Evolutionary conservation across 306 rosid species (phyloP), one percentile per base, ranked within the genome.

Genomic region (Rosa chinensis): DNA sequence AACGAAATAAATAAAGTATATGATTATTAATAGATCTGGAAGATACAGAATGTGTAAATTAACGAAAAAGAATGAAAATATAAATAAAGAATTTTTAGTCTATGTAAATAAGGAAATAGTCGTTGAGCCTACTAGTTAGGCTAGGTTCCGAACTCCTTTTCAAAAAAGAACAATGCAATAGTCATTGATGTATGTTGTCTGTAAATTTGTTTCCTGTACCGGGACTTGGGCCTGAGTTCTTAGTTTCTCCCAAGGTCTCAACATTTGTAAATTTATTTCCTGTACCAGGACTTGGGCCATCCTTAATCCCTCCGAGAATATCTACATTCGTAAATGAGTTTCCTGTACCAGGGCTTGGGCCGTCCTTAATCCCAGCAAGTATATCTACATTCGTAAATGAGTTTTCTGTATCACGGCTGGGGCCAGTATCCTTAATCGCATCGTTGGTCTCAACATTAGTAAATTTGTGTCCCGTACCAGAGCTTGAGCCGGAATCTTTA

Each of bases 401-500:
- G 35, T 52, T 5, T 73, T 48, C 49, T 0, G 47, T 3, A 52
- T 64, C n/a, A 52, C 20, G 66, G 6, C 66, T 37, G 6, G 77
- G 77, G 0, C 66, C 77, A 0, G 76, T 0, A 5, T 37, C 14
- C 35, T 79, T 73, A 20, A 73, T 58, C 6, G 78, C 82, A 23
- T 78, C 82, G 1, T 67, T 76, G 1, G 64, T 75, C 6, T 81
- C n/a, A 13, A 63, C n/a, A 32, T 43, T 56, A 1, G 84, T 68
- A 37, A 61, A 42, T 20, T 77, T 39, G 47, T 82, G 21, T 32
- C 85, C 85, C 9, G 21, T 1, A 5, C 68, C 81, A 10, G 78
- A 72, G 21, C 82, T 82, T 0, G 83, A 83, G 1, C 88, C 88
- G 1, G 81, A 79, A 1, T 78, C 55, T 61, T 82, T 85, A 6